Evolutionary conservation across 306 rosid species (phyloP).

Genomic region (Cyclanthera cordifolia): DNA sequence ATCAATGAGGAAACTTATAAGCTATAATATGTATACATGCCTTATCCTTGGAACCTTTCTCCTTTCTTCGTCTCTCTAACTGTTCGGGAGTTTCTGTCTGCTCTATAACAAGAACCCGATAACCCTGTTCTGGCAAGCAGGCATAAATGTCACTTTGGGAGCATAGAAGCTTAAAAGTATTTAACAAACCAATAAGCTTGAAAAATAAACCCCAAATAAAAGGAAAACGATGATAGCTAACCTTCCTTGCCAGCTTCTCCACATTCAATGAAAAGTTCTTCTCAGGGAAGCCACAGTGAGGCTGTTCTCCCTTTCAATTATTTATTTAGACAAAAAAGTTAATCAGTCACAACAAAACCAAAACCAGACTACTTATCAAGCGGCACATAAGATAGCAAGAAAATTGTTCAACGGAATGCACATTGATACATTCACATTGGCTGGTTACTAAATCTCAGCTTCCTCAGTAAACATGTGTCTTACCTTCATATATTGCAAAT

Average conservation of each 20-base stretch:
- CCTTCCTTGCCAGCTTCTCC: slow-evolving; percentile 91
- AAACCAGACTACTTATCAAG: background rate
- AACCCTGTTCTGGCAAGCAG: slow-evolving; percentile 48
- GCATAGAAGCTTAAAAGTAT: slow-evolving; percentile 9
- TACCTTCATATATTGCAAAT: slow-evolving; percentile 91
- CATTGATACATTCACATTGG: background rate
- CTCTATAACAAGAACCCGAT: slow-evolving; percentile 86
- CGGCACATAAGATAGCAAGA: background rate
- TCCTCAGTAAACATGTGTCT: background rate
- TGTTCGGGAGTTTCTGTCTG: slow-evolving; percentile 99
- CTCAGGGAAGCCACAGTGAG: slow-evolving; percentile 98
- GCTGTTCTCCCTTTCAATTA: slow-evolving; percentile 74
- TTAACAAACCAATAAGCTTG: background rate
- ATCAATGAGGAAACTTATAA: background rate
- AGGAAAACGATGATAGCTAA: slow-evolving; percentile 26
- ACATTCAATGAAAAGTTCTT: slow-evolving; percentile 66
- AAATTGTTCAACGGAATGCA: background rate
- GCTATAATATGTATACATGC: slow-evolving; percentile 25
- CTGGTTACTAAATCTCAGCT: background rate
- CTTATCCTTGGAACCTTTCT: slow-evolving; percentile 85
- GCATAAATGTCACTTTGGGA: slow-evolving; percentile 22
- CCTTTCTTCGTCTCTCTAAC: slow-evolving; percentile 73
- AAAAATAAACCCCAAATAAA: background rate
- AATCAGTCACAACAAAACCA: slow-evolving; percentile 12
- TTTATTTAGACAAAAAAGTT: slow-evolving; percentile 3